Base-by-base conservation (phyloP, 2,329 filamentous ascomycete species). In the Alternaria longipes region DNA sequence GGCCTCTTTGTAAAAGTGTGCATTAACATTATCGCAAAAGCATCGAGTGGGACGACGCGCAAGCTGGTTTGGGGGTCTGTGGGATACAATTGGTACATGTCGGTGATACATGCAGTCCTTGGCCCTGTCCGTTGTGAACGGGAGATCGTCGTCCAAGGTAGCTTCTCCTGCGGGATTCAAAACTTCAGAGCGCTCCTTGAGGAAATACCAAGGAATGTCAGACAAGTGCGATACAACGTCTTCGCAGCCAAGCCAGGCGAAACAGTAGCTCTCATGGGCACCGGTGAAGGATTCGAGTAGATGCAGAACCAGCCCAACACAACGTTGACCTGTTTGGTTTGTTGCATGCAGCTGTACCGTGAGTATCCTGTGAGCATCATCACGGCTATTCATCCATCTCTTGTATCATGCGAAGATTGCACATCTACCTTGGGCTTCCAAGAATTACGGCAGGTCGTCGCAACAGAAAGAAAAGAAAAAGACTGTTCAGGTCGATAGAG, bases 1-100 rank as follows among this genome's bases (percentile, higher is more conserved):
- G 57, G 54, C 65, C 58, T 57, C 59, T 67, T 61, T 62, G 70
- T 70, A 67, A 70, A 51, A 67, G 62, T 49, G 51, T 68, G 66
- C 67, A 64, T 64, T 59, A 63, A 67, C 62, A 62, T 54, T 69
- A 68, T 72, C 62, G 63, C 67, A 67, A 61, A 62, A 69, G 65
- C 65, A 62, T 60, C 24, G 50, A 45, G 45, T 51, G 36, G 54
- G 47, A 41, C 38, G 45, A 57, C 46, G 40, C 36, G 40, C 46
- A 38, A 50, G 46, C 46, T 50, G 32, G 16, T 16, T 50, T 50
- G 46, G 32, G 46, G 20, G 30, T 24, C 32, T 16, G 24, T 54
- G 50, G 42, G 30, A 54, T 46, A 36, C 24, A 26, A 22, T 40
- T 26, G 36, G 47, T 44, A 24, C 49, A 38, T 36, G 40, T 26